These are phyloP conservation scores for Microthlaspi erraticum DNA, from an alignment of 345 rosid species.

Conservation along the genomic window DNA sequence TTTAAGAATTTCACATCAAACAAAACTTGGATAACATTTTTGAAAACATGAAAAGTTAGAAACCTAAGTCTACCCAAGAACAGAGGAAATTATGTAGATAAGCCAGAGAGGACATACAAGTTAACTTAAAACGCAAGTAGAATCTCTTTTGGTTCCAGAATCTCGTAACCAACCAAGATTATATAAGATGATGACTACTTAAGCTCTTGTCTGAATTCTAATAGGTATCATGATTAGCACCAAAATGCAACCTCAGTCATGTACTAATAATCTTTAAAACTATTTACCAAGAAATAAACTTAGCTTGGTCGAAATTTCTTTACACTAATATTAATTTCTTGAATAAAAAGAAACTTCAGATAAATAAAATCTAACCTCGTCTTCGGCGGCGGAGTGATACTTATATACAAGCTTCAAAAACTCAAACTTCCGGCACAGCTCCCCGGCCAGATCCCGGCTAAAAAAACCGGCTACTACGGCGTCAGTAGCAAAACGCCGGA, in stretches of 20 bases:
- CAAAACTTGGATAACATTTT: conserved; percentile 3
- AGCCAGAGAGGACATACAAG: background rate
- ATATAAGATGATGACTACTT: conserved; percentile 7
- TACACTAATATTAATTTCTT: too few species aligned
- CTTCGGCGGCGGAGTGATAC: conserved; percentile 75
- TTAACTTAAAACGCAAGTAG: background rate
- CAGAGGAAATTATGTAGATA: background rate
- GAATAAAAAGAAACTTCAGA: background rate
- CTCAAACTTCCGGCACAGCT: conserved; percentile 58
- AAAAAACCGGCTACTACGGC: conserved; percentile 45
- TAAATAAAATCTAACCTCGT: conserved; percentile 59
- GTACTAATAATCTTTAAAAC: conserved; percentile 11
- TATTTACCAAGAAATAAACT: background rate
- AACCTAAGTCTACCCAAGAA: conserved; percentile 10
- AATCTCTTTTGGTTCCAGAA: too few species aligned
- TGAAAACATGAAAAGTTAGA: background rate
- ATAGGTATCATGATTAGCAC: background rate
- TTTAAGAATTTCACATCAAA: background rate
- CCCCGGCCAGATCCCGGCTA: conserved; percentile 36
- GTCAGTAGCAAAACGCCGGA: conserved; percentile 50
- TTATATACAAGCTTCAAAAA: conserved; percentile 67
- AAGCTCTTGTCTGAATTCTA: background rate
- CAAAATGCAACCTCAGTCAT: conserved; percentile 10
- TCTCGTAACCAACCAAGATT: conserved; percentile 4
- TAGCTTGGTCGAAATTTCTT: too few species aligned